These are phyloP conservation scores for Talaromyces sp. DNA, from an alignment of 2,329 filamentous ascomycete species.

Conservation along the genomic window DNA sequence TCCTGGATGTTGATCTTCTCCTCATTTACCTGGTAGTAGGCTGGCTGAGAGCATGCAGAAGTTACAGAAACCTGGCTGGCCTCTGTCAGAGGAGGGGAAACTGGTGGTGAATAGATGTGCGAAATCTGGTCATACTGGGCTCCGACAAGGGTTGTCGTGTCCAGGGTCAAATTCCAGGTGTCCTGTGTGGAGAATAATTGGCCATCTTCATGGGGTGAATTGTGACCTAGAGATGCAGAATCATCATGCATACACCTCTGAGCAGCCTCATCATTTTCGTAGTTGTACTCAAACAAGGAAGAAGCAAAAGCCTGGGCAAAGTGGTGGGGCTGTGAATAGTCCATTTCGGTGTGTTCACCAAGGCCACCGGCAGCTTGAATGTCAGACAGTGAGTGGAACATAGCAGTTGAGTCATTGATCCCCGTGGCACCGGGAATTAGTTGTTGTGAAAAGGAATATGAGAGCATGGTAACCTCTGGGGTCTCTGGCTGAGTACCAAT, in stretches of 20 bases:
- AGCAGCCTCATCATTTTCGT: slow-evolving; percentile 39
- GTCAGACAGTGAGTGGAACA: slow-evolving; percentile 38
- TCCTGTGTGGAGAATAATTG: slow-evolving; percentile 27
- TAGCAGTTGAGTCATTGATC: slow-evolving; percentile 31
- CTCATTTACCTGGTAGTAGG: slow-evolving; percentile 39
- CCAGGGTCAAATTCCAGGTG: slow-evolving; percentile 37
- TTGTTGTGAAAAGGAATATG: slow-evolving; percentile 42
- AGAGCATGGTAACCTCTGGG: slow-evolving; percentile 41
- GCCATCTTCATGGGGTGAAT: slow-evolving; percentile 37
- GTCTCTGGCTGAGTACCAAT: slow-evolving; percentile 38
- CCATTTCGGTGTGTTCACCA: slow-evolving; percentile 37
- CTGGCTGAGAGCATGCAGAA: slow-evolving; percentile 37
- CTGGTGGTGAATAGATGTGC: slow-evolving; percentile 37
- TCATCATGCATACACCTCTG: slow-evolving; percentile 36
- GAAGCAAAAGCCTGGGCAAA: slow-evolving; percentile 33
- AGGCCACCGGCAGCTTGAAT: slow-evolving; percentile 37
- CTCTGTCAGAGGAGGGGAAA: slow-evolving; percentile 43
- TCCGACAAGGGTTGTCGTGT: slow-evolving; percentile 33
- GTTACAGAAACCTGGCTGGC: slow-evolving; percentile 40
- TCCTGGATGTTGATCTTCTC: slow-evolving; percentile 39
- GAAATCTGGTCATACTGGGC: slow-evolving; percentile 36
- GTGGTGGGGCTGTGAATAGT: slow-evolving; percentile 35
- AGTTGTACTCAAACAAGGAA: slow-evolving; percentile 39
- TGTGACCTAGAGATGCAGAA: slow-evolving; percentile 36
- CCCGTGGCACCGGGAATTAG: slow-evolving; percentile 38